Conservation (phyloP, 2,329 filamentous ascomycete genomes). For the Cladophialophora exuberans region DNA sequence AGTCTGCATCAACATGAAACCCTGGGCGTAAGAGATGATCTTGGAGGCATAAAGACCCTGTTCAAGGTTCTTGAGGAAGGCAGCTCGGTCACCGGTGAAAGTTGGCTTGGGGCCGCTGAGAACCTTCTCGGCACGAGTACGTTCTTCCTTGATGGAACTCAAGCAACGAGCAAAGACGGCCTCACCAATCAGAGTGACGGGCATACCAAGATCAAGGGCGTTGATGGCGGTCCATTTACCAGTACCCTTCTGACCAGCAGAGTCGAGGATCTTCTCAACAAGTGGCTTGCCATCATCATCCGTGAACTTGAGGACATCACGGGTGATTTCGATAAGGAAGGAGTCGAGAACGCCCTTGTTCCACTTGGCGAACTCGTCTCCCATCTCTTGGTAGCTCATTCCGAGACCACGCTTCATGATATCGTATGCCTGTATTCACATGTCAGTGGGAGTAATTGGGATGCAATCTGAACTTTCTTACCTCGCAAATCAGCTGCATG, state of each 20-base stretch:
- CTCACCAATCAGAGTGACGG: conserved; percentile 96
- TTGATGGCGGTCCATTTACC: conserved; percentile 99
- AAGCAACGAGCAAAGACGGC: conserved; percentile 94
- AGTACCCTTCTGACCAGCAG: conserved; percentile 98
- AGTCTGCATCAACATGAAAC: conserved; percentile 99
- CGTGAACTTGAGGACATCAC: conserved; percentile 97
- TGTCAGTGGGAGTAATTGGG: conserved; percentile 24
- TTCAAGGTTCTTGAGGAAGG: conserved; percentile 96
- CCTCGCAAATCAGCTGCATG: conserved; percentile 99
- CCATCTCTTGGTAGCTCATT: conserved; percentile 89
- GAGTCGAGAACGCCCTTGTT: conserved; percentile 98
- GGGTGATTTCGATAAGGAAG: conserved; percentile 98
- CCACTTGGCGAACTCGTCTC: conserved; percentile 92
- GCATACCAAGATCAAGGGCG: conserved; percentile 96
- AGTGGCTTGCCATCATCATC: conserved; percentile 89
- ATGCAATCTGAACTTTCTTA: conserved; percentile 50
- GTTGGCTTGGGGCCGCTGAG: conserved; percentile 76
- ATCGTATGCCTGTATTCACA: conserved; percentile 84
- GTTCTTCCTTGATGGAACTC: conserved; percentile 92
- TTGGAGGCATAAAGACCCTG: conserved; percentile 99
- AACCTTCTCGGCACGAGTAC: conserved; percentile 75
- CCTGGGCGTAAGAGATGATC: conserved; percentile 99
- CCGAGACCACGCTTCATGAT: conserved; percentile 99
- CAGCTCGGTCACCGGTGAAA: conserved; percentile 87
- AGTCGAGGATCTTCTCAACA: conserved; percentile 98